Evolutionary conservation across 805 yeast species (phyloP).

Genomic region (Maudiozyma saulgeensis): DNA sequence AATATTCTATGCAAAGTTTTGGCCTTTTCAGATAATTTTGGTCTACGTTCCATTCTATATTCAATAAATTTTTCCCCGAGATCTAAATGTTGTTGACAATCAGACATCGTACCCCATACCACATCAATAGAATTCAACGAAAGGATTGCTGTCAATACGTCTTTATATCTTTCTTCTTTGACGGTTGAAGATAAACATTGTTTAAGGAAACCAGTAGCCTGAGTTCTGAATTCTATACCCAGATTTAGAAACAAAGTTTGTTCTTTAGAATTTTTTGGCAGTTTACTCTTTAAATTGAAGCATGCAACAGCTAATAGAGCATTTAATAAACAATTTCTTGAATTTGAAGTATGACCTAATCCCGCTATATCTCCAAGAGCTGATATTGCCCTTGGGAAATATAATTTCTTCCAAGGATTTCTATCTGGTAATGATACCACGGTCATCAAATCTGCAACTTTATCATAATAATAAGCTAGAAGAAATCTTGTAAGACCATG

Average conservation of each 20-base stretch:
- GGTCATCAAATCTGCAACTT: slow-evolving; percentile 73
- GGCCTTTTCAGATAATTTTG: slow-evolving; percentile 66
- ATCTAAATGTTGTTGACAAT: slow-evolving; percentile 63
- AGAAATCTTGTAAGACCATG: slow-evolving; percentile 65
- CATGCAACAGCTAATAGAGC: slow-evolving; percentile 77
- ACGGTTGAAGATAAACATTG: slow-evolving; percentile 45
- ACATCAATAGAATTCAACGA: slow-evolving; percentile 84
- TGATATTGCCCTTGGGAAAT: slow-evolving; percentile 70
- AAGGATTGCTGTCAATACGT: slow-evolving; percentile 69
- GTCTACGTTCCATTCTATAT: slow-evolving; percentile 55
- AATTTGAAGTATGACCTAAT: slow-evolving; percentile 61
- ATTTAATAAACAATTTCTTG: slow-evolving; percentile 68
- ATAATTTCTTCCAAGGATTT: slow-evolving; percentile 84
- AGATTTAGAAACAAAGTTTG: slow-evolving; percentile 62
- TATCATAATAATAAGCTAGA: slow-evolving; percentile 59
- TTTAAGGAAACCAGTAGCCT: slow-evolving; percentile 61
- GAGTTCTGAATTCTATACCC: slow-evolving; percentile 65
- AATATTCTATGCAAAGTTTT: slow-evolving; percentile 68
- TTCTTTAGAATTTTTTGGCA: slow-evolving; percentile 53
- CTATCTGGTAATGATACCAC: slow-evolving; percentile 53
- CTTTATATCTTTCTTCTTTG: slow-evolving; percentile 64
- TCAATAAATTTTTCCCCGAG: slow-evolving; percentile 70
- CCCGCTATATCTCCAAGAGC: slow-evolving; percentile 77
- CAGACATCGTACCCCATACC: slow-evolving; percentile 86
- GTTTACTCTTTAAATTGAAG: slow-evolving; percentile 66